A percentile compares a stretch with the other conserved stretches of the same genome.
These are phyloP conservation scores for Cucurbita pepo DNA, from an alignment of 306 rosid species.

Conservation along the genomic window DNA sequence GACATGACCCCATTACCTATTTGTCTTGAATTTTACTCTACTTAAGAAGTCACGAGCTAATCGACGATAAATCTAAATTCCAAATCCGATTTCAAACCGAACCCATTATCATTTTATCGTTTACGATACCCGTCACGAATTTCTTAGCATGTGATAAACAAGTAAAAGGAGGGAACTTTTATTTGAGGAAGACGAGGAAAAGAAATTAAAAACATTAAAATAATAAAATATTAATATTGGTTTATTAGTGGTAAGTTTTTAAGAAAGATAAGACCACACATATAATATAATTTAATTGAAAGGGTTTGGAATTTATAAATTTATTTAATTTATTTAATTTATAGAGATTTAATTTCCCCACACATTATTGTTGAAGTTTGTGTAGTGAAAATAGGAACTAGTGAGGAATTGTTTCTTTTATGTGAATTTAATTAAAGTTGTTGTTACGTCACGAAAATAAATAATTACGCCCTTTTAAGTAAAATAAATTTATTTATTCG, in stretches of 20 bases:
- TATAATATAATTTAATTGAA: conserved; percentile 1
- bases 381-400: not conserved
- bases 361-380: conserved; percentile 7
- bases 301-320: not conserved
- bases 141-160: not conserved
- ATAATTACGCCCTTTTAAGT: no score
- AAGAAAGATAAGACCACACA: not conserved
- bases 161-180: not conserved
- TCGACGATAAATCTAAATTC: no score
- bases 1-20: no score
- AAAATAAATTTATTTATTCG: not conserved
- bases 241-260: not conserved
- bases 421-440: no score
- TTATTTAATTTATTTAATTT: not conserved
- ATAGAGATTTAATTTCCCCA: not conserved
- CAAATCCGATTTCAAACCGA: no score
- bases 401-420: not conserved
- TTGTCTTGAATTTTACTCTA: no score
- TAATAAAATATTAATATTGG: not conserved
- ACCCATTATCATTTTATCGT: no score
- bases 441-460: no score
- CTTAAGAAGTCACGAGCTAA: no score
- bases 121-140: no score
- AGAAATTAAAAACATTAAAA: not conserved
- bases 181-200: not conserved